A percentile compares a stretch with the other conserved stretches of the same genome.
These are phyloP conservation scores for Metarhizium anisopliae DNA, from an alignment of 2,329 filamentous ascomycete species.

Conservation along the genomic window DNA sequence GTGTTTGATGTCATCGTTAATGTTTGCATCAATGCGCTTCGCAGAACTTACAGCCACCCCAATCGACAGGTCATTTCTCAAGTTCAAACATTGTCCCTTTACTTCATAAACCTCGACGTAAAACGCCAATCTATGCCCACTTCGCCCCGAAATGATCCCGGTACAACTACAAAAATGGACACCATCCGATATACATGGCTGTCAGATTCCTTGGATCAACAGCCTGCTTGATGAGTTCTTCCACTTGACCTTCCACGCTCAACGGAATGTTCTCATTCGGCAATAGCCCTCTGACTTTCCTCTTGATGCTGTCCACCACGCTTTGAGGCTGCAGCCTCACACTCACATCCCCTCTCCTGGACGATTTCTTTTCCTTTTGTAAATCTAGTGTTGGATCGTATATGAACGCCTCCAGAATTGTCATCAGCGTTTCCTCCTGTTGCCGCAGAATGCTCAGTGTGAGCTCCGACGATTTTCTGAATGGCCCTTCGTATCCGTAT, in stretches of 20 bases:
- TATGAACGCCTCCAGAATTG: conserved; percentile 91
- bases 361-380: conserved; percentile 53
- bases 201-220: conserved; percentile 71
- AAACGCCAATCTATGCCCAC: not conserved
- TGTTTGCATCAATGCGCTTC: no score
- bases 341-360: conserved; percentile 27
- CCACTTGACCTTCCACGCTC: conserved; percentile 94
- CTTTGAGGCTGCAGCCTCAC: conserved; percentile 52
- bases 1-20: no score
- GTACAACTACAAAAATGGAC: conserved; percentile 41
- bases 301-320: conserved; percentile 80
- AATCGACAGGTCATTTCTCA: no score
- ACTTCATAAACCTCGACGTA: not conserved
- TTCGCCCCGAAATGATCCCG: not conserved
- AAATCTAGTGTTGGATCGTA: conserved; percentile 95
- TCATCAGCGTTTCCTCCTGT: conserved; percentile 95
- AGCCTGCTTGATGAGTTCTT: conserved; percentile 84
- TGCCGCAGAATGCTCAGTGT: conserved; percentile 76
- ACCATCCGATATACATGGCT: conserved; percentile 97
- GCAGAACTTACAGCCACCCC: no score
- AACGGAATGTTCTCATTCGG: conserved; percentile 85
- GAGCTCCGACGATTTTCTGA: conserved; percentile 82
- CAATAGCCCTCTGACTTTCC: conserved; percentile 77
- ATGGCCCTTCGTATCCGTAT: conserved; percentile 88
- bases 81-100: not conserved